These are phyloP conservation scores for Trichosporon sp. DNA, from an alignment of 1,284 basidiomycete species.

Conservation along the genomic window DNA sequence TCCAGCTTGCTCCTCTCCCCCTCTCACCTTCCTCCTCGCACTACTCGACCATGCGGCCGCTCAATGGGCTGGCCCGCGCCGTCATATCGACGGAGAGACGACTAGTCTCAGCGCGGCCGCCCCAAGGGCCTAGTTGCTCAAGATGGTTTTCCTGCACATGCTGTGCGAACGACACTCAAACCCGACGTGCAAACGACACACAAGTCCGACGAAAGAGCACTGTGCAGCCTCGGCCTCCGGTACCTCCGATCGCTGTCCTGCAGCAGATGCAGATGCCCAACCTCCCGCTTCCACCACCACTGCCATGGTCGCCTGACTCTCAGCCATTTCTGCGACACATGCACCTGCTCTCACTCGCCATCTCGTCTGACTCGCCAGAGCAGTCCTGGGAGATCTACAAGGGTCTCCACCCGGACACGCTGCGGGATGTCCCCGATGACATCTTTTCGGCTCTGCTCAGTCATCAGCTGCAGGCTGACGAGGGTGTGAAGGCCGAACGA, in stretches of 20 bases:
- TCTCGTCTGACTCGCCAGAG: constrained; percentile 22
- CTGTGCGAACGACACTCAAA: constrained; percentile 10
- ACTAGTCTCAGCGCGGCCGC: constrained; percentile 5
- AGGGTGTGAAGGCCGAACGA: constrained; percentile 10
- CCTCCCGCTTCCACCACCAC: constrained; percentile 36
- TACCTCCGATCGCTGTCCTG: constrained; percentile 12
- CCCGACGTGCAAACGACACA: neutral
- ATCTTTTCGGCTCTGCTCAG: constrained; percentile 27
- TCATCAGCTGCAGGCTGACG: constrained; percentile 23
- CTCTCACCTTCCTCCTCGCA: neutral
- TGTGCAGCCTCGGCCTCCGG: neutral
- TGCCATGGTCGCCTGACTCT: constrained; percentile 43
- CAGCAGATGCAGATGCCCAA: constrained; percentile 24
- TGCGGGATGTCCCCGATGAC: constrained; percentile 35
- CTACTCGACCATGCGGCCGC: neutral
- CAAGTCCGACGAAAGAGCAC: neutral
- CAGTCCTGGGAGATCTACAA: constrained; percentile 35
- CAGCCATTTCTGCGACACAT: constrained; percentile 39
- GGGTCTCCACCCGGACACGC: constrained; percentile 29
- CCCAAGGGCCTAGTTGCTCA: constrained; percentile 35
- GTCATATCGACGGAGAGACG: neutral
- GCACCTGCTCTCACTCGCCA: constrained; percentile 30
- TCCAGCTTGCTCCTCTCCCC: constrained; percentile 1
- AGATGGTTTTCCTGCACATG: constrained; percentile 39
- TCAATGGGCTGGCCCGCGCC: neutral